Base-by-base conservation (phyloP, 805 yeast genomes). In the Candida verbasci region DNA sequence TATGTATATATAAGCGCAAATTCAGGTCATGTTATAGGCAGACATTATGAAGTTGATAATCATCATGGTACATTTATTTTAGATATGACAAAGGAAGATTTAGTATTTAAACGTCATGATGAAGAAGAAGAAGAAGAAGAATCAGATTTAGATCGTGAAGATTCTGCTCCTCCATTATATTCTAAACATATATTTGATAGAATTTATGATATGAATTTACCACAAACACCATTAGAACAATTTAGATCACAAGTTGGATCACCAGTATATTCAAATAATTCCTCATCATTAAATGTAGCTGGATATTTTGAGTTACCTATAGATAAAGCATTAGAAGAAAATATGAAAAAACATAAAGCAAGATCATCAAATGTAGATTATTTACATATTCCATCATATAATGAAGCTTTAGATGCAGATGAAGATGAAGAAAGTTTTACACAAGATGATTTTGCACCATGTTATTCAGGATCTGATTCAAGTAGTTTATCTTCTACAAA, bases 141-240 rank as follows among this genome's bases (percentile, higher is more conserved):
- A n/a, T 43, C 47, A 17, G 58, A 52, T 10, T 41, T 47, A n/a
- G 59, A 50, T 27, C 42, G 51, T 5, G 51, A 47, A 17, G 58
- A 53, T 15, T 52, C 52, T 2, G 73, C 73, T 6, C 75, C 75
- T 17, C 75, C 75, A 4, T 30, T 67, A 21, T 69, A 69, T 45
- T 61, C 63, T 25, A 52, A 62, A 38, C 68, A 65, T 36, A 49
- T 55, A 3, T 53, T 49, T 40, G 75, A 69, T 41, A 50, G 53
- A 37, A 40, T 64, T 7, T 69, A 53, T 42, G 73, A 68, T 48
- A 49, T 58, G 28, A 48, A 51, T 17, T 48, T 55, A 21, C 58
- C 60, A 3, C 60, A 53, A 36, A 48, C 67, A 14, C 70, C 70
- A 1, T 37, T 58, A 24, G 70, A 64, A 39, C 71, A 64, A 43